Evolutionary conservation across 23 red algal genomes (phyloP).

Genomic region (Gracilariopsis chorda): DNA sequence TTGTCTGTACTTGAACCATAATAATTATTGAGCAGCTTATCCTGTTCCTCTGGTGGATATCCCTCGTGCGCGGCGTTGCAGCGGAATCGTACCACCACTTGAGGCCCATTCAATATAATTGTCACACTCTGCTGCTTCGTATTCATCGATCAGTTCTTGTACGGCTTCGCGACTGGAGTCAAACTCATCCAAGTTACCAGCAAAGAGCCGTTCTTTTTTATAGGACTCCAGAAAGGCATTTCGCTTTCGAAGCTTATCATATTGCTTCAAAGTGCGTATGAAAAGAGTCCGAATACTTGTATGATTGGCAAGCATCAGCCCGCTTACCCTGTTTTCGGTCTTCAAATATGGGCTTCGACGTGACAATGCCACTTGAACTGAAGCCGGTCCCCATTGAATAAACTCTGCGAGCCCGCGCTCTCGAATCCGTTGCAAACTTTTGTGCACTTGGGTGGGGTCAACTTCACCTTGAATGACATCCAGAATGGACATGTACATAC

Average conservation of each 20-base stretch:
- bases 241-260: conserved; percentile 96
- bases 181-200: conserved; percentile 89
- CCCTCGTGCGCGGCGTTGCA: conserved; percentile 4
- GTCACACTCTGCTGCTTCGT: conserved; percentile 83
- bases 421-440: conserved; percentile 89
- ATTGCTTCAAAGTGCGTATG: conserved; percentile 62
- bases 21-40: too few relatives aligned
- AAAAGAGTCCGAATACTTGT: conserved; percentile 86
- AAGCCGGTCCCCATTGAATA: conserved; percentile 83
- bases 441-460: conserved; percentile 94
- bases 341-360: conserved; percentile 81
- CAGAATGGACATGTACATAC: conserved; percentile 92
- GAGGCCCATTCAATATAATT: conserved; percentile 85
- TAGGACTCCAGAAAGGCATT: conserved; percentile 97
- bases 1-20: too few relatives aligned
- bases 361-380: conserved; percentile 88
- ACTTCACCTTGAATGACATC: conserved; percentile 97
- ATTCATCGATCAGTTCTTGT: conserved; percentile 87
- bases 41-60: too few relatives aligned
- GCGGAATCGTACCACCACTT: conserved; percentile 47
- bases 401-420: conserved; percentile 87
- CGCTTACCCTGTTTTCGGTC: conserved; percentile 82
- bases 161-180: conserved; percentile 84
- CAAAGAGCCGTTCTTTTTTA: conserved; percentile 72
- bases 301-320: conserved; percentile 98